phyloP scores from a whole-genome alignment of 441 rosid species.

The Brassica hybrid region DNA sequence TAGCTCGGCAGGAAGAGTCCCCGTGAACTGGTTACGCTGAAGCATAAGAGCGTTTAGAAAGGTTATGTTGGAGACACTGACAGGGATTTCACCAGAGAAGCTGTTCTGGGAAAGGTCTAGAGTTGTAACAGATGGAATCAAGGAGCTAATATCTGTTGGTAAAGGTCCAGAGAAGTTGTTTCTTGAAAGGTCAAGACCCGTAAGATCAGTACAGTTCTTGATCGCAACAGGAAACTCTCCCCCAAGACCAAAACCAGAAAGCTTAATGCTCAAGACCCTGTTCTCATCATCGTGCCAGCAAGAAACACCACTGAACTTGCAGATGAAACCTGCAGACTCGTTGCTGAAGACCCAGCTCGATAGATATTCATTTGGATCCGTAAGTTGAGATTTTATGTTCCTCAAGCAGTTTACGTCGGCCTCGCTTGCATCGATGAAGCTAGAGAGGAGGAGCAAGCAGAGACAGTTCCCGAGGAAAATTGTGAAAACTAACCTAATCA shows the following conservation, averaged over 20 bases:
- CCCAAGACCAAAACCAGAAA: constrained; percentile 63
- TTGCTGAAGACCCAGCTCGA: constrained; percentile 67
- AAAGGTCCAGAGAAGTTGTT: constrained; percentile 62
- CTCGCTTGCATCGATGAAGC: constrained; percentile 41
- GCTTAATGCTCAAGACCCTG: constrained; percentile 66
- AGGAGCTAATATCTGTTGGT: constrained; percentile 40
- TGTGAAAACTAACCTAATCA: constrained; percentile 25
- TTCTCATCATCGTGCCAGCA: constrained; percentile 91
- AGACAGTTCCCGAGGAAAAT: constrained; percentile 36
- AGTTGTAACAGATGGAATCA: constrained; percentile 39
- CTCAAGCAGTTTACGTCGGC: constrained; percentile 52
- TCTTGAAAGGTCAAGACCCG: constrained; percentile 62
- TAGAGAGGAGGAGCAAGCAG: constrained; percentile 40
- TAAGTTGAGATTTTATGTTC: constrained; percentile 39
- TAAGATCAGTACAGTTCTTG: constrained; percentile 50
- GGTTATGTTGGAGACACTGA: constrained; percentile 34
- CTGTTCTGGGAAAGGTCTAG: constrained; percentile 66
- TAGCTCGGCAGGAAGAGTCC: constrained; percentile 57
- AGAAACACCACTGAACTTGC: constrained; percentile 67
- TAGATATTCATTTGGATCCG: constrained; percentile 56
- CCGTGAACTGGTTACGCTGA: constrained; percentile 60
- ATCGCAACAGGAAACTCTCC: constrained; percentile 70
- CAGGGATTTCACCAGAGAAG: constrained; percentile 63
- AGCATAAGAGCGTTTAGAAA: constrained; percentile 63
- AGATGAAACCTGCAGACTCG: constrained; percentile 59